Evolutionary conservation across 345 rosid genomes (phyloP).

Genomic region (Populus nigra): DNA sequence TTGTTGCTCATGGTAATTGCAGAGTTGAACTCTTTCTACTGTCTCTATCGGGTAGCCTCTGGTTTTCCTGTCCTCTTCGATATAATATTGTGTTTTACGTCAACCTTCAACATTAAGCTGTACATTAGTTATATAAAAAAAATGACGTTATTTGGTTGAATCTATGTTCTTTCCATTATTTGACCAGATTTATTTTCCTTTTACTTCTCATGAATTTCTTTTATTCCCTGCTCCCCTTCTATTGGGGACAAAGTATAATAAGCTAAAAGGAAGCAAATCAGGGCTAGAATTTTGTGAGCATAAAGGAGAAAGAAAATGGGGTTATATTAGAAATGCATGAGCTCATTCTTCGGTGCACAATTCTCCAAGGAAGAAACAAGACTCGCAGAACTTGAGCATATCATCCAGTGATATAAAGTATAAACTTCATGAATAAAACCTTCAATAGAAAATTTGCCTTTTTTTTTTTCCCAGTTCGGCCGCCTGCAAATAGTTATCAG

Average conservation of each 20-base stretch:
- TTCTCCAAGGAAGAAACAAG: too few species aligned
- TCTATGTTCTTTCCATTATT: neutral
- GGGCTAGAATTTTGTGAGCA: too few species aligned
- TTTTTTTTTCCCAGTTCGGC: too few species aligned
- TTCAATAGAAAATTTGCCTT: too few species aligned
- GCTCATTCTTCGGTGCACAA: too few species aligned
- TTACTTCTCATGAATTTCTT: neutral
- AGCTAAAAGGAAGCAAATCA: neutral
- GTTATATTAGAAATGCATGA: too few species aligned
- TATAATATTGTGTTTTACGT: neutral
- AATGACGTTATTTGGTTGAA: neutral
- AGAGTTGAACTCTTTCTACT: neutral
- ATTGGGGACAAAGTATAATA: neutral
- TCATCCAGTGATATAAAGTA: too few species aligned
- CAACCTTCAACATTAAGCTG: neutral
- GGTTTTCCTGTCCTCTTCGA: neutral
- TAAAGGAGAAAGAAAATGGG: too few species aligned
- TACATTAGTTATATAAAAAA: neutral
- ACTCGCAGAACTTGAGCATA: too few species aligned
- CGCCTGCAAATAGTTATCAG: too few species aligned
- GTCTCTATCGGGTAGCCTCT: neutral
- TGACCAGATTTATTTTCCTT: neutral
- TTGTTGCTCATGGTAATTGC: conserved; percentile 52
- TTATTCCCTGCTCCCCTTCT: neutral
- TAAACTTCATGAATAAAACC: too few species aligned